Conservation (phyloP, 139 green algal species). For the Chlamydomonas eustigma region DNA sequence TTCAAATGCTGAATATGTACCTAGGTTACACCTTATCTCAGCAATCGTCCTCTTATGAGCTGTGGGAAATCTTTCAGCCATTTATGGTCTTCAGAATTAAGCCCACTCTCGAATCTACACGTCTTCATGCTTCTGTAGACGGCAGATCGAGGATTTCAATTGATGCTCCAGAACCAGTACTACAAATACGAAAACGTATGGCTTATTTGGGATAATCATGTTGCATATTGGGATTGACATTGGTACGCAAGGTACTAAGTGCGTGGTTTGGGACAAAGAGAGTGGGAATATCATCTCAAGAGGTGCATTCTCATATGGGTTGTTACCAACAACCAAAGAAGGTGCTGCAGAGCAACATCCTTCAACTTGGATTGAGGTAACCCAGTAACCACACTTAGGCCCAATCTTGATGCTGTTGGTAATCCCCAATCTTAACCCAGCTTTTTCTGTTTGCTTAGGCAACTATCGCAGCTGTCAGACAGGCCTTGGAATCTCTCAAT, state of each 20-base stretch:
- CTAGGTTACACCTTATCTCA: background rate
- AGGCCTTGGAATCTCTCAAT: conserved; percentile 2
- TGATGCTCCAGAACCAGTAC: too few relatives aligned
- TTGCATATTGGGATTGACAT: background rate
- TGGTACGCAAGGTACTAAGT: background rate
- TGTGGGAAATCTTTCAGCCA: background rate
- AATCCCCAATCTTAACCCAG: background rate
- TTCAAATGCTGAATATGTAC: too few relatives aligned
- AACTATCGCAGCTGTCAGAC: conserved; percentile 30
- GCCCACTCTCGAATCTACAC: too few relatives aligned
- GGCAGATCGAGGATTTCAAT: too few relatives aligned
- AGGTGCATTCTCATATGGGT: background rate
- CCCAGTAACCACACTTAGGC: background rate
- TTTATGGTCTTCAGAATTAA: too few relatives aligned
- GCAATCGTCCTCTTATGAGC: background rate
- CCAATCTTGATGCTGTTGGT: background rate
- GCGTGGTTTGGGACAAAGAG: background rate
- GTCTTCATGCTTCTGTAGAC: too few relatives aligned
- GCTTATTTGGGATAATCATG: too few relatives aligned
- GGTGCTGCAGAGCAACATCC: background rate
- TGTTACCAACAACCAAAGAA: background rate
- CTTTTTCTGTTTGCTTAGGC: conserved; percentile 6
- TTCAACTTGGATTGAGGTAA: background rate
- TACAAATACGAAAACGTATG: too few relatives aligned
- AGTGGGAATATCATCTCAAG: background rate